phyloP scores from a whole-genome alignment of 139 green algal genomes.

The Picochlorum sp. region DNA sequence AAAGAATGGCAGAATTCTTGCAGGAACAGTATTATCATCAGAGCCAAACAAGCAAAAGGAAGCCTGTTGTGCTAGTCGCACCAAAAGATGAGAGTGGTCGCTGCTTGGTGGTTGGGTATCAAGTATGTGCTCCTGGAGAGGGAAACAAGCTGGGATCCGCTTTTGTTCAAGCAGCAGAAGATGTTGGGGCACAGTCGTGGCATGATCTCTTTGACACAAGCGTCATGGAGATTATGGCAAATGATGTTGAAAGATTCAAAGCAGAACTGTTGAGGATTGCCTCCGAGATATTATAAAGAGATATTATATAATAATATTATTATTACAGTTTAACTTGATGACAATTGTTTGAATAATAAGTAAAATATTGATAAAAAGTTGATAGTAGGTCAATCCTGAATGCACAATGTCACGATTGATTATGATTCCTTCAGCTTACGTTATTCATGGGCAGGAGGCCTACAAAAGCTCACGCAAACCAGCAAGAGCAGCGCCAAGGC shows the following conservation, averaged over 20 bases:
- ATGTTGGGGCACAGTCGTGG: conserved; percentile 25
- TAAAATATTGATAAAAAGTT: background rate
- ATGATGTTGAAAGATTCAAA: conserved; percentile 34
- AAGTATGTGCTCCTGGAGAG: conserved; percentile 16
- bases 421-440: too few relatives aligned
- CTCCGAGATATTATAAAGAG: conserved; percentile 5
- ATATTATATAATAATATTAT: background rate
- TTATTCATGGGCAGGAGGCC: background rate
- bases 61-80: conserved; percentile 29
- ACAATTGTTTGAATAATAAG: background rate
- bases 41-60: conserved; percentile 16
- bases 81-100: conserved; percentile 6
- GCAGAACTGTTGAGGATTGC: conserved; percentile 23
- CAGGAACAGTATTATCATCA: conserved; percentile 34
- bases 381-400: background rate
- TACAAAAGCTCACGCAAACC: conserved; percentile 6
- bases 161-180: conserved; percentile 25
- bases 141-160: conserved; percentile 30
- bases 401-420: background rate
- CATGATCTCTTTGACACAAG: conserved; percentile 36
- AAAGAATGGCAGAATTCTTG: conserved; percentile 43
- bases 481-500: conserved; percentile 23
- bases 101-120: conserved; percentile 30
- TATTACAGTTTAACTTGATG: background rate
- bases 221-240: conserved; percentile 20